A percentile compares a stretch with the other conserved stretches of the same genome.
Evolutionary conservation across 2,329 filamentous ascomycete species (phyloP).

Genomic region (Monilinia polystroma): DNA sequence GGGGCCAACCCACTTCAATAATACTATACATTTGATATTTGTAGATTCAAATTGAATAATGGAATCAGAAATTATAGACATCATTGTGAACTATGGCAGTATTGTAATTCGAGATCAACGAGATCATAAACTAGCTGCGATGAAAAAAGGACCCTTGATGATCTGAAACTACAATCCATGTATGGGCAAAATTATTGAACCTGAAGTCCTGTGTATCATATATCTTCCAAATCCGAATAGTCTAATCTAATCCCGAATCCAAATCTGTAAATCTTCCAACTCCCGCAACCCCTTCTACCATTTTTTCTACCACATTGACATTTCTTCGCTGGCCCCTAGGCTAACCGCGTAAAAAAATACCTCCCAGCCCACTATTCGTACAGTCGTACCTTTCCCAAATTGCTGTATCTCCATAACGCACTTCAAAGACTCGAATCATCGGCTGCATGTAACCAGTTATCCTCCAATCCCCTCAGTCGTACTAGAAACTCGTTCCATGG

Average conservation of each 20-base stretch:
- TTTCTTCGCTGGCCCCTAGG: too few species aligned
- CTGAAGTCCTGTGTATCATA: neutral
- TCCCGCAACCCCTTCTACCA: neutral
- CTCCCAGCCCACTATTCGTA: neutral
- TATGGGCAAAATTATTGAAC: neutral
- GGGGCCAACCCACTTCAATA: neutral
- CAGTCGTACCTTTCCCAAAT: neutral
- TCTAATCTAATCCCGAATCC: neutral
- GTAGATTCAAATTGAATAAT: neutral
- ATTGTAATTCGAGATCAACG: too few species aligned
- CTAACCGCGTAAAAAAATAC: too few species aligned
- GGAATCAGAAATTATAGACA: neutral
- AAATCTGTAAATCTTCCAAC: neutral
- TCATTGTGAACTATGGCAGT: neutral
- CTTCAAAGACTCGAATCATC: slow-evolving; percentile 6
- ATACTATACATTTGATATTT: neutral
- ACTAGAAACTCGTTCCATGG: slow-evolving; percentile 31
- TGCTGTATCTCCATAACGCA: neutral
- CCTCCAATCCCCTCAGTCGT: slow-evolving; percentile 29
- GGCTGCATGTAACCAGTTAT: slow-evolving; percentile 31
- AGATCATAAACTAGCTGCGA: neutral
- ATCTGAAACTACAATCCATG: neutral
- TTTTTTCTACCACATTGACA: neutral
- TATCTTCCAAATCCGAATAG: neutral
- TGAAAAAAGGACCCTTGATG: neutral